Evolutionary conservation across 2,329 filamentous ascomycete species (phyloP).

Genomic region (Clarireedia paspali): DNA sequence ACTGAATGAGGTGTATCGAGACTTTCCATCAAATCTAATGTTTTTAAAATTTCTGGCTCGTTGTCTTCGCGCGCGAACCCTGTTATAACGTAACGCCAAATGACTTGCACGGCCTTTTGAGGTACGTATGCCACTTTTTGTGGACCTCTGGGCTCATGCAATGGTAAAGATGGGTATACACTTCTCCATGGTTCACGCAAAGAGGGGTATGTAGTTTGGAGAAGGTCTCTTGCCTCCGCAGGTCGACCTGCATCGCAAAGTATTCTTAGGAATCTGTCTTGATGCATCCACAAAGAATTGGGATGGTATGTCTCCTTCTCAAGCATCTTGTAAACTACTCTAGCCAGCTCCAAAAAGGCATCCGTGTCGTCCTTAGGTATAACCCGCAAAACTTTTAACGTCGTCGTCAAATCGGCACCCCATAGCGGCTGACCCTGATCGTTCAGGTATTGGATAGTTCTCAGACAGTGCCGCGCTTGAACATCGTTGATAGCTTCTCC

Average conservation of each 20-base stretch:
- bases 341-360: conserved; percentile 17
- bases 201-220: neutral
- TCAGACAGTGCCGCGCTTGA: conserved; percentile 54
- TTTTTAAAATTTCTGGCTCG: conserved; percentile 48
- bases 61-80: conserved; percentile 56
- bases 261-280: neutral
- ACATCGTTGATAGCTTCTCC: conserved; percentile 50
- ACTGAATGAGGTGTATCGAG: conserved; percentile 39
- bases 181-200: neutral
- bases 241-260: conserved; percentile 21
- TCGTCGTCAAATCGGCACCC: conserved; percentile 13
- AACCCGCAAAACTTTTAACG: conserved; percentile 12
- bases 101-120: conserved; percentile 23
- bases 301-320: neutral
- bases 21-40: conserved; percentile 44
- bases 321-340: conserved; percentile 18
- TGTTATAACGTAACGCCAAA: conserved; percentile 44
- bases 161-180: neutral
- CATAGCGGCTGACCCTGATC: conserved; percentile 14
- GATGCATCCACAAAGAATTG: no score
- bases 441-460: conserved; percentile 55
- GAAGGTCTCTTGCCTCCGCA: conserved; percentile 19
- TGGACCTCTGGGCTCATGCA: no score
- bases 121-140: no score
- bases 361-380: conserved; percentile 19